phyloP scores from a whole-genome alignment of 2,329 filamentous ascomycete species.

The Monilinia vaccinii-corymbosi region DNA sequence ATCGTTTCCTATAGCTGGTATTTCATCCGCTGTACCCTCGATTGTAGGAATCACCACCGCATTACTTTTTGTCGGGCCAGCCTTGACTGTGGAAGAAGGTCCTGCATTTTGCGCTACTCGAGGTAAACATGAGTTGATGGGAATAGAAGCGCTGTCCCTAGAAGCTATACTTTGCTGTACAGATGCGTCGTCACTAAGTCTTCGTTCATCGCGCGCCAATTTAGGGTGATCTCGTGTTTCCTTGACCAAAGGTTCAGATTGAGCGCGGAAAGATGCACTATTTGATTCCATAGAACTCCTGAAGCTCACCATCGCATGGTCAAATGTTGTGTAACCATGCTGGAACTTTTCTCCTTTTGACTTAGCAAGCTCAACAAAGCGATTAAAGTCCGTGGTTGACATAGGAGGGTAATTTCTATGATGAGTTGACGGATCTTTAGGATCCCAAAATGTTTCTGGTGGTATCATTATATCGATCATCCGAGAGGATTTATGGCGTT shows the following conservation, averaged over 20 bases:
- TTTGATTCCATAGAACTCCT: constrained; percentile 21
- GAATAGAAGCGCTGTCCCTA: constrained; percentile 8
- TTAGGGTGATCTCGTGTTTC: constrained; percentile 18
- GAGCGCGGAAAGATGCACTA: constrained; percentile 14
- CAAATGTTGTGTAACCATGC: constrained; percentile 40
- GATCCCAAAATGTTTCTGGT: constrained; percentile 50
- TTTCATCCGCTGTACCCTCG: not conserved
- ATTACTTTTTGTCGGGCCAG: not conserved
- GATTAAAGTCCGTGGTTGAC: constrained; percentile 49
- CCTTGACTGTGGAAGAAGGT: not conserved
- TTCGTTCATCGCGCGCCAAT: constrained; percentile 27
- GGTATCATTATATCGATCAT: constrained; percentile 48
- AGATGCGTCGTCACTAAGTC: constrained; percentile 14
- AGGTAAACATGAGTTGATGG: constrained; percentile 13
- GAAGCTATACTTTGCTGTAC: not conserved
- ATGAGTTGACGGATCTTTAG: constrained; percentile 44
- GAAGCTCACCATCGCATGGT: constrained; percentile 25
- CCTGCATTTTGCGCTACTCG: not conserved
- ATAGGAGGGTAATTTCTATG: constrained; percentile 56
- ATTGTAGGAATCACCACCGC: not conserved
- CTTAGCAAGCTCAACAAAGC: constrained; percentile 44
- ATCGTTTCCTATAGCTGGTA: constrained; percentile 16
- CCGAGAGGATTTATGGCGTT: constrained; percentile 43
- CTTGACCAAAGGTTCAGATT: constrained; percentile 22
- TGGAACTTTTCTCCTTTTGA: constrained; percentile 44